Percentiles rank a stretch among this genome's conserved stretches.
Evolutionary conservation across 768 basidiomycete species (phyloP).

Genomic region (Gloeopeniophorella convolvens): DNA sequence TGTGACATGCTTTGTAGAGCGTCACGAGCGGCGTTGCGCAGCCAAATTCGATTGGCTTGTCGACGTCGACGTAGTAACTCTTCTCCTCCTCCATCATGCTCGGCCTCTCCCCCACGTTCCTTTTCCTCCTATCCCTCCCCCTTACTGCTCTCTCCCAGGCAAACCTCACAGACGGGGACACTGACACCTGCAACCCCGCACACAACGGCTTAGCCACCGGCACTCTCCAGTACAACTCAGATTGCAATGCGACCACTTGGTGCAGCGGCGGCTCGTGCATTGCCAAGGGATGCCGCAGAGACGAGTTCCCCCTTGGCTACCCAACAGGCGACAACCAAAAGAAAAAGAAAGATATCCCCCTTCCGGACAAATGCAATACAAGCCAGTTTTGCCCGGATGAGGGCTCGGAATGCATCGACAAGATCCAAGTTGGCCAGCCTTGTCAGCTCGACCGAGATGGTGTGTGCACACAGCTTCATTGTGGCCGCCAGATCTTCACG

Average conservation of each 20-base stretch:
- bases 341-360: slow-evolving; percentile 21
- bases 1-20: too few species aligned
- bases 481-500: slow-evolving; percentile 1
- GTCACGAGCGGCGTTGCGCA: too few species aligned
- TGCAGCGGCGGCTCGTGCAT: slow-evolving; percentile 56
- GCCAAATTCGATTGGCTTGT: too few species aligned
- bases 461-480: slow-evolving; percentile 27
- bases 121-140: slow-evolving; percentile 41
- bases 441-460: slow-evolving; percentile 90
- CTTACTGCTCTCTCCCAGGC: slow-evolving; percentile 27
- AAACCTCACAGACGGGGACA: slow-evolving; percentile 29
- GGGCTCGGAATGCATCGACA: slow-evolving; percentile 55
- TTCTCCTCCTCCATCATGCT: too few species aligned
- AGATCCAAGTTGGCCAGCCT: slow-evolving; percentile 53
- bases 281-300: slow-evolving; percentile 63
- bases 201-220: slow-evolving; percentile 66
- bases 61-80: too few species aligned
- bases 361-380: slow-evolving; percentile 56
- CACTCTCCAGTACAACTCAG: slow-evolving; percentile 74
- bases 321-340: slow-evolving; percentile 17
- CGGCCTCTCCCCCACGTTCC: slow-evolving; percentile 40
- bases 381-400: slow-evolving; percentile 84
- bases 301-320: slow-evolving; percentile 75
- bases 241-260: slow-evolving; percentile 67
- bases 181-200: slow-evolving; percentile 41